Conservation (phyloP, 805 yeast genomes). For the Alloascoidea africana region DNA sequence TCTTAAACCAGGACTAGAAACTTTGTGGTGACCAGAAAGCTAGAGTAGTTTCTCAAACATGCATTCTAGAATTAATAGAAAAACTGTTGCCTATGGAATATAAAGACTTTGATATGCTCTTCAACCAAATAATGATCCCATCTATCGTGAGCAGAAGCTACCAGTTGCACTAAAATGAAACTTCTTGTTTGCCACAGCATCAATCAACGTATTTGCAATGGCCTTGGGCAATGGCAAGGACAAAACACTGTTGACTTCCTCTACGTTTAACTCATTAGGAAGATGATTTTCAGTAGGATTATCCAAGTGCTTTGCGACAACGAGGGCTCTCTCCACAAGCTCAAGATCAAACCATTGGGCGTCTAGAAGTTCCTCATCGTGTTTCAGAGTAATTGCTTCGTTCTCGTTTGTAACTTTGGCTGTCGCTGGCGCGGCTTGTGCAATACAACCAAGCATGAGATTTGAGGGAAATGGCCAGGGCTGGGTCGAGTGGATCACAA, state of each 20-base stretch:
- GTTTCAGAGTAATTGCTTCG: constrained; percentile 42
- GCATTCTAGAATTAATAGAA: too few species aligned
- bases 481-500: constrained; percentile 57
- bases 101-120: too few species aligned
- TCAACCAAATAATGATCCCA: too few species aligned
- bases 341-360: constrained; percentile 70
- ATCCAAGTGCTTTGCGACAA: constrained; percentile 8
- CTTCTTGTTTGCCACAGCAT: constrained; percentile 10
- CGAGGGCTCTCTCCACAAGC: constrained; percentile 28
- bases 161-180: constrained; percentile 1
- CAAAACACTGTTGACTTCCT: constrained; percentile 5
- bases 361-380: constrained; percentile 76
- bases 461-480: constrained; percentile 98
- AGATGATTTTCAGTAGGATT: constrained; percentile 4
- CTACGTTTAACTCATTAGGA: constrained; percentile 5
- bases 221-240: constrained; percentile 17
- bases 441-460: constrained; percentile 88
- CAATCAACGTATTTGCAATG: constrained; percentile 18
- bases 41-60: too few species aligned
- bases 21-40: too few species aligned
- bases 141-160: too few species aligned
- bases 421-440: too few species aligned
- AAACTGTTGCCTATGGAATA: too few species aligned
- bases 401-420: constrained; percentile 63
- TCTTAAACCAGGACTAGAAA: too few species aligned